Evolutionary conservation across 179 eudicot genomes (phyloP), one percentile per base, ranked within the genome.

Genomic region (Heliamphora pulchella): DNA sequence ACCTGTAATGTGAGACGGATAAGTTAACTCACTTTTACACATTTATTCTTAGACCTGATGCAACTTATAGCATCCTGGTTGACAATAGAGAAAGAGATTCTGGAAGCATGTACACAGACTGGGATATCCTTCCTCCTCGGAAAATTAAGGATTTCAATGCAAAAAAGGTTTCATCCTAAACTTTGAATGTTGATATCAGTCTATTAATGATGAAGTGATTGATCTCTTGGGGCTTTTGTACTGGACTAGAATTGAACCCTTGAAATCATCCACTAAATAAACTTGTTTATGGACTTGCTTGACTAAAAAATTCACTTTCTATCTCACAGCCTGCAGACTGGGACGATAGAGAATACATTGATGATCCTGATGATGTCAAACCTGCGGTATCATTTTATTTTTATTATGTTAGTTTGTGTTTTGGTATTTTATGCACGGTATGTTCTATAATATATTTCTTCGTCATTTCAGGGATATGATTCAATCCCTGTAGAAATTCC

Each of bases 41-140:
- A 43, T 86, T 93, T 69, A 89, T 93, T 62, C 88, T 93, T 66
- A 82, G 97, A 81, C 97, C 96, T 13, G 97, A 93, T 89, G 96
- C 97, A 59, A 79, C 88, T 54, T 93, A 93, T 72, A 93, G 96
- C 76, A 53, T 93, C 81, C 79, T 88, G 65, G 72, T 91, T 82
- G 97, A 93, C 81, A 87, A 87, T 78, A 85, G 94, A 39, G 97
- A 93, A 83, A 91, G 90, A 79, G 96, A 93, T 58, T 90, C 96
- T 15, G 97, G 97, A 81, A 93, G 91, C 87, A 88, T 93, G 90
- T 93, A 93, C 72, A 87, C 89, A 0, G 97, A 93, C 75, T 93
- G 95, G 93, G 97, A 93, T 83, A 90, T 93, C 75, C 92, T 93
- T 75, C 97, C 97, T 79, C 97, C 97, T 9, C 88, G 89, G 11